Conservation (phyloP, 208 protist genomes). For the Leishmania tropica region DNA sequence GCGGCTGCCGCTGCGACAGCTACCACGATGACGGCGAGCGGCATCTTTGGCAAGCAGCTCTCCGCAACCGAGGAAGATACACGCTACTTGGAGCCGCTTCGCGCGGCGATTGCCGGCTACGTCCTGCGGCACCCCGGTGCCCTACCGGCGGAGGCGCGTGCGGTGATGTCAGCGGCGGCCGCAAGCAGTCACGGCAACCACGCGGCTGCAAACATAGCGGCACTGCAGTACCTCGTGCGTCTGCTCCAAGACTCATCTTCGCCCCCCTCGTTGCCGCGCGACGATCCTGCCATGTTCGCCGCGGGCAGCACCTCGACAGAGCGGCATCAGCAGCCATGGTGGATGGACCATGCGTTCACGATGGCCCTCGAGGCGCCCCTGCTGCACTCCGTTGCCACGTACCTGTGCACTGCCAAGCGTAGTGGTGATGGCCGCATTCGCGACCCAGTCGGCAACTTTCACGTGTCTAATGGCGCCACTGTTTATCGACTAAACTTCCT, state of each 20-base stretch:
- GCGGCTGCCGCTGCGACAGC: conserved; percentile 1
- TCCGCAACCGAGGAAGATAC: conserved; percentile 21
- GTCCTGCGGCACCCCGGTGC: conserved; percentile 28
- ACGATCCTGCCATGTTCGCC: background rate
- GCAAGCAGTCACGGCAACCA: background rate
- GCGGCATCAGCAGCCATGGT: conserved; percentile 39
- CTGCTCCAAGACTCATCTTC: conserved; percentile 13
- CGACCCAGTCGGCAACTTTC: conserved; percentile 89
- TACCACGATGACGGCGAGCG: background rate
- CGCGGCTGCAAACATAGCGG: conserved; percentile 9
- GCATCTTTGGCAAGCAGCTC: conserved; percentile 44
- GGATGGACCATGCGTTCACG: conserved; percentile 59
- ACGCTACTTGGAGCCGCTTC: conserved; percentile 39
- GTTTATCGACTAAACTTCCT: conserved; percentile 79
- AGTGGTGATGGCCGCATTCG: conserved; percentile 44
- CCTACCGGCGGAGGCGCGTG: conserved; percentile 5
- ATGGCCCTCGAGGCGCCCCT: conserved; percentile 57
- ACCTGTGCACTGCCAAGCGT: conserved; percentile 67
- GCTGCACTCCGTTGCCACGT: conserved; percentile 68
- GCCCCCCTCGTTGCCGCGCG: background rate
- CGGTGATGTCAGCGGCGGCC: background rate
- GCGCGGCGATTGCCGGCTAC: conserved; percentile 41
- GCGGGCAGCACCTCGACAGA: background rate
- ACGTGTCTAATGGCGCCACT: conserved; percentile 86
- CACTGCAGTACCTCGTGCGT: conserved; percentile 25